A percentile compares a stretch with the other conserved stretches of the same genome.
Evolutionary conservation across 2,329 filamentous ascomycete species (phyloP).

Genomic region (Penicillium sp.): DNA sequence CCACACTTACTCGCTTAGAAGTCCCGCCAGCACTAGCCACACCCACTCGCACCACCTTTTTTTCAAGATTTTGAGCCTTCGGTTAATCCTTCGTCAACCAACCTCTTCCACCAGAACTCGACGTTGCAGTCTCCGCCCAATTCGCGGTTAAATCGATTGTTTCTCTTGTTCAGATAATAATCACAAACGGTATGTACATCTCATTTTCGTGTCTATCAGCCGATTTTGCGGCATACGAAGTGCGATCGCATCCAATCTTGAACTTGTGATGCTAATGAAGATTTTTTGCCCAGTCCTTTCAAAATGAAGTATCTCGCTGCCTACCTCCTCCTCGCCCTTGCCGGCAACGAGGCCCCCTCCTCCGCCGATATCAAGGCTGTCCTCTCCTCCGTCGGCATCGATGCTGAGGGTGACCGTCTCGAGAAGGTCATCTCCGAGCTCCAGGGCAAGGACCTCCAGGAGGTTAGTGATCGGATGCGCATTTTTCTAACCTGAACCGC

Average conservation of each 20-base stretch:
- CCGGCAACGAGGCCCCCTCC: slow-evolving; percentile 84
- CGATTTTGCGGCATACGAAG: background rate
- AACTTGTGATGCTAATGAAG: slow-evolving; percentile 20
- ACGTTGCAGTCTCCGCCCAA: slow-evolving; percentile 99
- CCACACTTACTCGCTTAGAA: slow-evolving; percentile 40
- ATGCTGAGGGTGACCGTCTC: slow-evolving; percentile 86
- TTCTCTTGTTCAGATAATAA: slow-evolving; percentile 51
- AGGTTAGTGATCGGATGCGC: slow-evolving; percentile 59
- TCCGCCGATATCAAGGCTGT: slow-evolving; percentile 83
- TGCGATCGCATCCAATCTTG: slow-evolving; percentile 6
- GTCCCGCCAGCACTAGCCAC: slow-evolving; percentile 35
- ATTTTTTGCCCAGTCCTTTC: slow-evolving; percentile 30
- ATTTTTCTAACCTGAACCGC: background rate
- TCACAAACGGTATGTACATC: slow-evolving; percentile 28
- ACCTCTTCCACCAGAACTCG: slow-evolving; percentile 64
- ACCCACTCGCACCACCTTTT: slow-evolving; percentile 39
- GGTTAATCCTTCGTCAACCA: slow-evolving; percentile 34
- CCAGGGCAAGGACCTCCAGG: slow-evolving; percentile 69
- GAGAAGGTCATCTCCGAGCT: slow-evolving; percentile 80
- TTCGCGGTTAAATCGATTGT: slow-evolving; percentile 99
- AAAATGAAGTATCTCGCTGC: slow-evolving; percentile 99
- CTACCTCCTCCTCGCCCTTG: slow-evolving; percentile 94
- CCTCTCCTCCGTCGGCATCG: slow-evolving; percentile 90
- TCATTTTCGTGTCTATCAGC: background rate
- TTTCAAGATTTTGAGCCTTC: slow-evolving; percentile 32